Evolutionary conservation across 257 asterid genomes (phyloP).

Genomic region (Solanum clarkiae): DNA sequence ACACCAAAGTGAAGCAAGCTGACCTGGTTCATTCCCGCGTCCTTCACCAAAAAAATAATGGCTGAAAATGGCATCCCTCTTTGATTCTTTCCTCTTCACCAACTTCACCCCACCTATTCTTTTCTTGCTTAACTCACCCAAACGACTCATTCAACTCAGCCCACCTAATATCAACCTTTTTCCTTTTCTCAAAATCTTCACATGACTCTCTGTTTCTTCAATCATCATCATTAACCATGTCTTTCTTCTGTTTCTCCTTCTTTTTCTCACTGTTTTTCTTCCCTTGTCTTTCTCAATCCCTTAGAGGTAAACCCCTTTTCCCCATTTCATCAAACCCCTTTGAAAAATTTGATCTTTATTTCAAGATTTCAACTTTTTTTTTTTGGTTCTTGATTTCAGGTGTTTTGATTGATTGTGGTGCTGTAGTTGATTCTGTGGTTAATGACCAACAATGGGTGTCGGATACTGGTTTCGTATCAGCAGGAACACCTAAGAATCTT

Average conservation of each 20-base stretch:
- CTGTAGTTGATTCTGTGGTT: constrained; percentile 21
- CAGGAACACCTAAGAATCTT: constrained; percentile 39
- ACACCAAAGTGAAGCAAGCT: background rate
- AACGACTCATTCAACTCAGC: constrained; percentile 18
- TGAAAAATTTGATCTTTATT: background rate
- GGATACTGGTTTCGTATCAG: constrained; percentile 34
- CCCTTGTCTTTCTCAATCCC: constrained; percentile 30
- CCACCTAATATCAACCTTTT: background rate
- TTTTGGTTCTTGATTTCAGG: constrained; percentile 23
- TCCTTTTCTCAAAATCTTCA: background rate
- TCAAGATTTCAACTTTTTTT: background rate
- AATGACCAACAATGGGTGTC: constrained; percentile 54
- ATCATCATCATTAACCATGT: constrained; percentile 14
- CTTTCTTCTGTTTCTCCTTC: constrained; percentile 9
- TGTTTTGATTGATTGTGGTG: constrained; percentile 62
- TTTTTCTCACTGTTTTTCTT: constrained; percentile 11
- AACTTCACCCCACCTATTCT: constrained; percentile 15
- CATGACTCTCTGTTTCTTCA: background rate
- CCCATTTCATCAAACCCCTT: background rate
- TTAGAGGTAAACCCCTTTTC: constrained; percentile 27
- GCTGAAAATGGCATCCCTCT: background rate
- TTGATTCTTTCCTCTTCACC: constrained; percentile 20
- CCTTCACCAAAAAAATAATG: background rate
- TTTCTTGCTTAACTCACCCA: constrained; percentile 7
- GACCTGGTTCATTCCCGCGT: constrained; percentile 1